Evolutionary conservation across 1,284 basidiomycete genomes (phyloP), one percentile per base, ranked within the genome.

Genomic region (Ceratobasidium sp.): DNA sequence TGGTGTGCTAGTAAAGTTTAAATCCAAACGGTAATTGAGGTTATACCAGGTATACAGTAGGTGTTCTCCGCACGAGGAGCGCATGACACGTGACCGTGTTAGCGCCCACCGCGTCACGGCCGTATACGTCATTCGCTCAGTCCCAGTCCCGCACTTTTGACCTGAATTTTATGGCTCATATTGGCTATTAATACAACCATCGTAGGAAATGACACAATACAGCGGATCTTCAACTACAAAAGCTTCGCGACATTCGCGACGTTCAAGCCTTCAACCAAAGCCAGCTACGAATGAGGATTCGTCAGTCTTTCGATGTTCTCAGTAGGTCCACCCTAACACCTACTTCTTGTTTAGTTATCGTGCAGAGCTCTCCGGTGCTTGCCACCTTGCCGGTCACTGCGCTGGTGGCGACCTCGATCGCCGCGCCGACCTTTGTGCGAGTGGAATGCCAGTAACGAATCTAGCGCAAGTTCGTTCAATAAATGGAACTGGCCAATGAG

Each of bases 361-460:
- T 86, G 77, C 86, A 81, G 73, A 92, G 79, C 77, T 87, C 84
- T 14, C 91, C 91, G 0, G 89, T 88, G 12, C 84, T 84, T 5
- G 87, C 85, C 0, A 82, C 83, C 58, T 84, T 83, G 18, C 88
- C 89, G 9, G 83, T 83, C 21, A 86, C 79, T 0, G 87, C 84
- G 51, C 85, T 81, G 54, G 84, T 79, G n/a, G 85, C 85, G 56
- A 87, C 82, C 73, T 90, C 83, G 30, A 84, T 78, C 0, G 83
- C 79, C 60, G 84, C 84, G 0, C 83, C 82, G 72, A 88, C 73
- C 36, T 79, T 76, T 9, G 83, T 83, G 69, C 82, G 81, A 44
- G 82, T 84, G 25, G 85, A 82, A 74, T 89, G 80, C 88, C 89
- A 95, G 78, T 93, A 94, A 72, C 88, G 85, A 75, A 95, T 89